Percentiles rank a stretch among this genome's conserved stretches.
Evolutionary conservation across 2,329 filamentous ascomycete species (phyloP).

Genomic region (Parastagonospora nodorum): DNA sequence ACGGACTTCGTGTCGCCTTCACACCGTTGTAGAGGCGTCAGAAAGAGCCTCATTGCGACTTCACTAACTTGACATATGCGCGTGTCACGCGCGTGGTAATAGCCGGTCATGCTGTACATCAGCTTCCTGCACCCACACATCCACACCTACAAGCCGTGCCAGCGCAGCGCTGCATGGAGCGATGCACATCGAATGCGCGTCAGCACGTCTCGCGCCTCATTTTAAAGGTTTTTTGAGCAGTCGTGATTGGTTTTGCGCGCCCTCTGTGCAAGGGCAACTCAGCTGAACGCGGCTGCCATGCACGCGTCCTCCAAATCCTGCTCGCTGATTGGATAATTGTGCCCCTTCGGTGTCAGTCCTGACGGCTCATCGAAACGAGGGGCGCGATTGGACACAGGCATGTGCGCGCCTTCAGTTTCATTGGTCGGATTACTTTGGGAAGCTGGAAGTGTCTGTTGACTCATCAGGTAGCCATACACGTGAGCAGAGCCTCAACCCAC

Average conservation of each 20-base stretch:
- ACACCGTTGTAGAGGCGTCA: no score
- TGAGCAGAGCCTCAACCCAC: no score
- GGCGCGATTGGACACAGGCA: not conserved
- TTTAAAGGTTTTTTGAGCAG: not conserved
- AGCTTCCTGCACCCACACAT: not conserved
- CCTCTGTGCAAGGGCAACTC: not conserved
- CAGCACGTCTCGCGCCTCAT: not conserved
- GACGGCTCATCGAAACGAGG: not conserved
- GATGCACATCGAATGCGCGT: not conserved
- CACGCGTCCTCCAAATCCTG: not conserved
- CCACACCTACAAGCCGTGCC: conserved; percentile 4
- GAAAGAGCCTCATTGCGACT: not conserved
- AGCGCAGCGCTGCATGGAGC: not conserved
- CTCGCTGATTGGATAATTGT: not conserved
- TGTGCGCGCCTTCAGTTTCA: not conserved
- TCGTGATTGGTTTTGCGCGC: not conserved
- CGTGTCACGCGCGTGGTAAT: no score
- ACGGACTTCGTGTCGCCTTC: no score
- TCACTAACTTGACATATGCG: no score
- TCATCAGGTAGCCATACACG: no score
- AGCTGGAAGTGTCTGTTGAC: no score
- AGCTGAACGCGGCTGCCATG: not conserved
- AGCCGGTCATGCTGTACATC: not conserved
- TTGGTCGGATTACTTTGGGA: no score
- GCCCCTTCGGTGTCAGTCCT: not conserved